These are phyloP conservation scores for Colletotrichum scovillei DNA, from an alignment of 2,329 filamentous ascomycete genomes.

Conservation along the genomic window DNA sequence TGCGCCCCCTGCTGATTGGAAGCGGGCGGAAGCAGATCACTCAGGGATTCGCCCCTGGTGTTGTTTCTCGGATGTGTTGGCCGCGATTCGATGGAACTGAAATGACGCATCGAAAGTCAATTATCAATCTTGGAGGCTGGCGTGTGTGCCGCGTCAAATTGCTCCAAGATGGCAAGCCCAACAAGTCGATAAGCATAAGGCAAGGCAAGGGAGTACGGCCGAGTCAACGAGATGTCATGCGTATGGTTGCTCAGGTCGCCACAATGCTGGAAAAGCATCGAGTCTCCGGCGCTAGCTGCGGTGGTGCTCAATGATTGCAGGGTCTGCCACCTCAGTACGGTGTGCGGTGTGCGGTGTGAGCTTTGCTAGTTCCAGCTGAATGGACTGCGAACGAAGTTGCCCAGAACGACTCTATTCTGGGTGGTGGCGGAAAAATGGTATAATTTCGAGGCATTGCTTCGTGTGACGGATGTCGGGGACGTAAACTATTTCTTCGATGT, in stretches of 20 bases:
- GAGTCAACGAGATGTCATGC: background rate
- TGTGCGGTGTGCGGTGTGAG: conserved; percentile 9
- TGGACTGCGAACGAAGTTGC: conserved; percentile 5
- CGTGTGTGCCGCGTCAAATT: background rate
- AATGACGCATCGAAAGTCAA: conserved; percentile 12
- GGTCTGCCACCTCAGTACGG: conserved; percentile 7
- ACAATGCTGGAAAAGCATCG: conserved; percentile 2
- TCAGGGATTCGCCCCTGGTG: conserved; percentile 26
- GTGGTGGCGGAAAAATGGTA: background rate
- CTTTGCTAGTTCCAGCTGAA: conserved; percentile 2
- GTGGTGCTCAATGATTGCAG: background rate
- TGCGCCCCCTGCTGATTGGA: conserved; percentile 22
- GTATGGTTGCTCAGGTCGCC: conserved; percentile 3
- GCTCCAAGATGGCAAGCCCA: background rate
- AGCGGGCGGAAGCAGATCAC: conserved; percentile 28
- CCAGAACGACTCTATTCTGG: background rate
- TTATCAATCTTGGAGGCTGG: background rate
- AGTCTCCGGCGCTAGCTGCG: conserved; percentile 11
- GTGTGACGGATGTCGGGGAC: background rate
- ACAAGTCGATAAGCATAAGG: background rate
- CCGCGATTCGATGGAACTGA: background rate
- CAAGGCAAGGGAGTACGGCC: background rate
- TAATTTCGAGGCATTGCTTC: background rate
- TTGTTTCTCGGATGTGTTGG: conserved; percentile 14
- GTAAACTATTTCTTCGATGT: background rate